Conservation (phyloP, 2,329 filamentous ascomycete species). For the Phaeosphaeria sp. region DNA sequence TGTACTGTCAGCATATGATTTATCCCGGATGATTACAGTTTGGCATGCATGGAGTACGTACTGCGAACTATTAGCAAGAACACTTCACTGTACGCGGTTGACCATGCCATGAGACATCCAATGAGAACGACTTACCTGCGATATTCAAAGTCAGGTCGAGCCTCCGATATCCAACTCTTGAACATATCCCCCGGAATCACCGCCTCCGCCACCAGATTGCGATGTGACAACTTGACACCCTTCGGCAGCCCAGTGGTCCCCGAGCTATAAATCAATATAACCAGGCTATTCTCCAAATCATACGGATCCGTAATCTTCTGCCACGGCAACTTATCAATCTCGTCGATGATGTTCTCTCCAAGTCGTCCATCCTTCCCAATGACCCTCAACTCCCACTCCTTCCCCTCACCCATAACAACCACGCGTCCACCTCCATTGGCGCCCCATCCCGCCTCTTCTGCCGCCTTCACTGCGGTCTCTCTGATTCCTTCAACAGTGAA, state of each 20-base stretch:
- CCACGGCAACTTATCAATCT: constrained; percentile 60
- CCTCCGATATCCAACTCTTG: constrained; percentile 32
- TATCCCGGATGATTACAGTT: too few relatives aligned
- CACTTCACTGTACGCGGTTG: too few relatives aligned
- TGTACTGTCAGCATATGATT: neutral
- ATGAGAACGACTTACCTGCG: neutral
- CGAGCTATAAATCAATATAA: constrained; percentile 56
- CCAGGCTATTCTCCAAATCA: constrained; percentile 55
- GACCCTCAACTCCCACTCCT: constrained; percentile 43
- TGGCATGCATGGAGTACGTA: neutral
- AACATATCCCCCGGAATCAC: constrained; percentile 42
- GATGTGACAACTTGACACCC: constrained; percentile 54
- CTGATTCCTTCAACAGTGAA: constrained; percentile 59
- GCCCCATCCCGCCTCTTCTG: constrained; percentile 55
- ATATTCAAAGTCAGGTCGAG: constrained; percentile 41
- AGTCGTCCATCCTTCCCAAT: constrained; percentile 36
- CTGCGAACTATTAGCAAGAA: neutral
- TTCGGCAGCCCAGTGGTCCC: constrained; percentile 59
- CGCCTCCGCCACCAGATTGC: constrained; percentile 52
- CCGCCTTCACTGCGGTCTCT: constrained; percentile 56
- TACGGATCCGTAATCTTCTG: constrained; percentile 58
- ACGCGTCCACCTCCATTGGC: constrained; percentile 52
- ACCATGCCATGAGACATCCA: too few relatives aligned
- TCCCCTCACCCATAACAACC: constrained; percentile 57
- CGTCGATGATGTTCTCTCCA: constrained; percentile 30